Conservation (phyloP, 352 stramenopile genomes). For the Globisporangium alternatum region DNA sequence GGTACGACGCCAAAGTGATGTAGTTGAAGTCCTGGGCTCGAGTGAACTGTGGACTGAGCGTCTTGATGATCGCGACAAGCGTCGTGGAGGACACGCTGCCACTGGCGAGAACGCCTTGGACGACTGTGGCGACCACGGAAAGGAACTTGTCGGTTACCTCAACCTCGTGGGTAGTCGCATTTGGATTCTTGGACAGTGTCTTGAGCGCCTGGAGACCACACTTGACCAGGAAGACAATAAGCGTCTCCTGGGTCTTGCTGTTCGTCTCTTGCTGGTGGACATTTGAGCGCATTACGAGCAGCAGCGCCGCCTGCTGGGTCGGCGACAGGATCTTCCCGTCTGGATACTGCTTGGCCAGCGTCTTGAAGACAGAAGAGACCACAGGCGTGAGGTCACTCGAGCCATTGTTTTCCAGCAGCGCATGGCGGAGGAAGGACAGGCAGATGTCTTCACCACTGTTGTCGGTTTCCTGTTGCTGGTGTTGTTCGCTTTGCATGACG, state of each 20-base stretch:
- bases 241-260: conserved; percentile 6
- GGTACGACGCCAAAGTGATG: conserved; percentile 19
- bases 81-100: background rate
- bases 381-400: background rate
- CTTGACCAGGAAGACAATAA: conserved; percentile 18
- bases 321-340: conserved; percentile 25
- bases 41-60: conserved; percentile 21
- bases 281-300: conserved; percentile 33
- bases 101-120: conserved; percentile 7
- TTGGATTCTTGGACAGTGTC: background rate
- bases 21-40: conserved; percentile 22
- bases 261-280: background rate
- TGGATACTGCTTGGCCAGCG: conserved; percentile 20
- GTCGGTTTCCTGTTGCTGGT: background rate
- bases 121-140: conserved; percentile 2
- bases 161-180: background rate
- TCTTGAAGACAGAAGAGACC: conserved; percentile 22
- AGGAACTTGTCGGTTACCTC: conserved; percentile 1
- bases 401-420: conserved; percentile 4
- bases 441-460: background rate
- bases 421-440: conserved; percentile 22
- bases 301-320: conserved; percentile 31
- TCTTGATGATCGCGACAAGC: conserved; percentile 15
- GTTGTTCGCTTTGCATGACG: conserved; percentile 7
- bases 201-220: conserved; percentile 16